phyloP scores from a whole-genome alignment of 352 stramenopile species.

The Phytophthora ramorum region DNA sequence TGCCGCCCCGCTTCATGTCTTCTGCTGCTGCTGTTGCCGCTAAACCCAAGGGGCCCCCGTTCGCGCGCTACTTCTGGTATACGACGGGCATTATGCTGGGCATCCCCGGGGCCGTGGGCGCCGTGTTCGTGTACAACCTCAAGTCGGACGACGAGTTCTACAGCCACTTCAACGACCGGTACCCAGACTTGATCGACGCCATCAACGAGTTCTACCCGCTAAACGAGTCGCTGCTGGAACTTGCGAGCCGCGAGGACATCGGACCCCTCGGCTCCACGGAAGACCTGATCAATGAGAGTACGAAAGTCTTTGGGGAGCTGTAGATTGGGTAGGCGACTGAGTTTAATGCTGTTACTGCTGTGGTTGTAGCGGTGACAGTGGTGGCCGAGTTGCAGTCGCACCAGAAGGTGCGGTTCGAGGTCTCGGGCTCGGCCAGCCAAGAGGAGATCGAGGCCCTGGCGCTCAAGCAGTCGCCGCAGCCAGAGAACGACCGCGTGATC shows the following conservation, averaged over 20 bases:
- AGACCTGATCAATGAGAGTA: constrained; percentile 75
- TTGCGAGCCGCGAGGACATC: constrained; percentile 73
- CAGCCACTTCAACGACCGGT: constrained; percentile 84
- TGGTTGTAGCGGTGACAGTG: constrained; percentile 58
- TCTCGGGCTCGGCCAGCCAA: constrained; percentile 61
- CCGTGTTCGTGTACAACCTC: constrained; percentile 86
- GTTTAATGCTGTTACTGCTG: neutral
- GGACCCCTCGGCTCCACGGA: constrained; percentile 60
- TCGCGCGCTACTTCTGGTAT: constrained; percentile 79
- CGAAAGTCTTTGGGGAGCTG: constrained; percentile 15
- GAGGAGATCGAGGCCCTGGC: constrained; percentile 71
- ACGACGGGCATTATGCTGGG: constrained; percentile 86
- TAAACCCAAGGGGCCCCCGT: constrained; percentile 45
- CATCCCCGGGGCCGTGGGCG: constrained; percentile 64
- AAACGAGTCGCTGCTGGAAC: constrained; percentile 47
- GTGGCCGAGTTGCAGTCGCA: constrained; percentile 64
- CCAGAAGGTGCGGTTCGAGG: constrained; percentile 62
- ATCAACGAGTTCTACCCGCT: constrained; percentile 77
- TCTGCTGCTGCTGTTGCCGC: neutral
- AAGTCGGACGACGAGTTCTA: constrained; percentile 86
- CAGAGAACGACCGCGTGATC: constrained; percentile 58
- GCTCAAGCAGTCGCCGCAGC: constrained; percentile 43
- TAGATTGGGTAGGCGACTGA: neutral
- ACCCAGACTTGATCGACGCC: constrained; percentile 72
- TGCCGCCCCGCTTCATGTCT: constrained; percentile 14